Evolutionary conservation across 2,329 filamentous ascomycete genomes (phyloP).

Genomic region (Fusarium penzigii): DNA sequence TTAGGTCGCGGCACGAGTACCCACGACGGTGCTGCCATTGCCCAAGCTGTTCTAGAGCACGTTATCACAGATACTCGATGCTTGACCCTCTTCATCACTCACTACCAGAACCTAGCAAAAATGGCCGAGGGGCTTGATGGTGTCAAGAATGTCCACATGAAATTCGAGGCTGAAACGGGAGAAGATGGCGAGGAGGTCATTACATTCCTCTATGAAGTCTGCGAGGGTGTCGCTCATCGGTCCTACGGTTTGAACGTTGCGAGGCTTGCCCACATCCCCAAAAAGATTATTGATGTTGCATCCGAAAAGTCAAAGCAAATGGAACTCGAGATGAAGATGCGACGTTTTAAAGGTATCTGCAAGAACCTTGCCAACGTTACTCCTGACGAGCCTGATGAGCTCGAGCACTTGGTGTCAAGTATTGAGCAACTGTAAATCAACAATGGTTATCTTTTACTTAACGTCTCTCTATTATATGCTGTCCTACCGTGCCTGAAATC

Average conservation of each 20-base stretch:
- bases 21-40: conserved; percentile 95
- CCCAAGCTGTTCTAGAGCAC: conserved; percentile 85
- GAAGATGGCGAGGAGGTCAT: conserved; percentile 69
- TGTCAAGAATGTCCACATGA: conserved; percentile 93
- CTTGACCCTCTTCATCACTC: conserved; percentile 93
- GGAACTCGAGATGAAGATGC: conserved; percentile 69
- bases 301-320: conserved; percentile 77
- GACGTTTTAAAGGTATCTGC: conserved; percentile 57
- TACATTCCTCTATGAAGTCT: conserved; percentile 92
- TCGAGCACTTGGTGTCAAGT: conserved; percentile 55
- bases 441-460: not conserved
- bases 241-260: conserved; percentile 96
- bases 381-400: conserved; percentile 38
- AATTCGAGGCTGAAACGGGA: conserved; percentile 59
- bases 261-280: conserved; percentile 77
- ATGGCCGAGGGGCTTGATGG: conserved; percentile 68
- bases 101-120: conserved; percentile 83
- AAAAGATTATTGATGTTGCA: conserved; percentile 75
- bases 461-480: not conserved
- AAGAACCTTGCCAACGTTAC: conserved; percentile 46
- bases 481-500: conserved; percentile 2
- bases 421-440: conserved; percentile 58
- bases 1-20: conserved; percentile 91
- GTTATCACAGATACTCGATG: conserved; percentile 74
- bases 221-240: conserved; percentile 86